Evolutionary conservation across 306 rosid species (phyloP), one percentile per base, ranked within the genome.

Genomic region (Glycyrrhiza uralensis): DNA sequence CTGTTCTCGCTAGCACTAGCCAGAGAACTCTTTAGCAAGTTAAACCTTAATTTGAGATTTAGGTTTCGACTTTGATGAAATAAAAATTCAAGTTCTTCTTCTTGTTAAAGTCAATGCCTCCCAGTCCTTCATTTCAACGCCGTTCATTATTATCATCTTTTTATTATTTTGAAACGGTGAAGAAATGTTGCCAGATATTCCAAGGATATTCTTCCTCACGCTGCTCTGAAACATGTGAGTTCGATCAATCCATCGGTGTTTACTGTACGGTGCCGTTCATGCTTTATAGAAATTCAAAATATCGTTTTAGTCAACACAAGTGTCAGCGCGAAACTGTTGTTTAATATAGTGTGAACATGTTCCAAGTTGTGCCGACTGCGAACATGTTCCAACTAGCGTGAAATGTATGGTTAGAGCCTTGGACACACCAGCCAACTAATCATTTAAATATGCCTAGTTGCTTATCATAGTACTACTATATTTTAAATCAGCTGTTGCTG

Each of bases 161-260:
- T 11, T 10, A 38, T 56, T 14, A n/a, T 56, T 56, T 4, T 22
- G 36, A 23, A 28, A 24, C 1, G 18, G 4, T 64, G 17, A 33
- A 44, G 36, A 19, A 44, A 55, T 56, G 42, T 13, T 67, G 35
- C 3, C 12, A 23, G n/a, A 47, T 51, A 63, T 52, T 51, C 73
- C 6, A 19, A 70, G 81, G 24, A 69, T 77, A 69, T 69, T 23
- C 76, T 20, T n/a, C 1, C 0, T 12, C 33, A 57, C 24, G 6
- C 12, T 67, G 18, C 32, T 64, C 39, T 75, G 15, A 39, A 54
- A 74, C 66, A 61, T 45, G 36, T 1, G 4, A 7, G 52, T 51
- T 51, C 0, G 56, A 38, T 51, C 0, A 46, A 38, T 51, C 54
- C 20, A 23, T 14, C 22, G 32, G 47, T 20, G 17, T 35, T n/a